A percentile compares a stretch with the other conserved stretches of the same genome.
phyloP scores from a whole-genome alignment of 108 stramenopile species.

The Halocafeteria seosinensis region DNA sequence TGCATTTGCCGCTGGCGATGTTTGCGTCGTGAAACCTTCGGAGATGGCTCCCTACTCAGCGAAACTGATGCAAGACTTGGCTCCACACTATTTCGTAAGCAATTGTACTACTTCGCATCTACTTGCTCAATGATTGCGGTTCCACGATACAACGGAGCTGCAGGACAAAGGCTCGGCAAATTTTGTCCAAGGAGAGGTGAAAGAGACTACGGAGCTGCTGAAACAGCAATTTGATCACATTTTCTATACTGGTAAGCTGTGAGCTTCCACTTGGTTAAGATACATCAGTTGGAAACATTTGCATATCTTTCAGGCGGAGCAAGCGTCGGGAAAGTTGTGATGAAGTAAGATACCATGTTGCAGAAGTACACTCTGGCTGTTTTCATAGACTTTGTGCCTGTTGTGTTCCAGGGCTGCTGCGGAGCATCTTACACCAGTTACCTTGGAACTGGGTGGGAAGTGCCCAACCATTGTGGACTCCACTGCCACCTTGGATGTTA shows the following conservation, averaged over 20 bases:
- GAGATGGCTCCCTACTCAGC: constrained; percentile 37
- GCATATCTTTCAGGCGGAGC: no score
- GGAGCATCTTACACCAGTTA: constrained; percentile 56
- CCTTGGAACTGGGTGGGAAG: constrained; percentile 83
- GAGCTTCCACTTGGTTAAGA: no score
- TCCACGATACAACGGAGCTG: no score
- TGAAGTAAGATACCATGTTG: no score
- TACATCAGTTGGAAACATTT: no score
- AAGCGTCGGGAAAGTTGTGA: no score
- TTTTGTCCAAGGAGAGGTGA: constrained; percentile 53
- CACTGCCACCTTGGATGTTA: constrained; percentile 25
- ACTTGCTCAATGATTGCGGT: no score
- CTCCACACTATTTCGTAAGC: constrained; percentile 45
- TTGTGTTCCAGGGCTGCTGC: constrained; percentile 60
- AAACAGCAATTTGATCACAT: constrained; percentile 48
- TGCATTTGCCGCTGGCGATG: constrained; percentile 63
- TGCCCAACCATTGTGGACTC: constrained; percentile 40
- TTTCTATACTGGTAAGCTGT: constrained; percentile 67
- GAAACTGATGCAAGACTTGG: constrained; percentile 22
- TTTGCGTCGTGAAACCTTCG: constrained; percentile 53
- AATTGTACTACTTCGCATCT: no score
- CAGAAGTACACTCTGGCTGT: no score
- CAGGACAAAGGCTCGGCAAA: no score
- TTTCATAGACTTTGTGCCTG: no score
- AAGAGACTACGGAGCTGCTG: constrained; percentile 42